Evolutionary conservation across 2,329 filamentous ascomycete genomes (phyloP).

Genomic region (Knoxdaviesia proteae): DNA sequence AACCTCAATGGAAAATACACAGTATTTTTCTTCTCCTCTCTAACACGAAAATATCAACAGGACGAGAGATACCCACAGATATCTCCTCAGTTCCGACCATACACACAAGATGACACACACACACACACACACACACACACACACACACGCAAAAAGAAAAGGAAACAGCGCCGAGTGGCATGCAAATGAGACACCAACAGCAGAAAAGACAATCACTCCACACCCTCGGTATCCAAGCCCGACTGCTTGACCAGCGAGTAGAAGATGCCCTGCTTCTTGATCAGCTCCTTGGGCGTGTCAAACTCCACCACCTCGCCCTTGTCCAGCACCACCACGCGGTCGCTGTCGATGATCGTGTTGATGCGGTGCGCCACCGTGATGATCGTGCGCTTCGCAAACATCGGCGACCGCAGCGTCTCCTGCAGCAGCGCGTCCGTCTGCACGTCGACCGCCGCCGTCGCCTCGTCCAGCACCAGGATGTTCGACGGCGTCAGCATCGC

Average conservation of each 20-base stretch:
- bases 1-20: too few species aligned
- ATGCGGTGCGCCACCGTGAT: constrained; percentile 97
- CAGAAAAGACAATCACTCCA: background rate
- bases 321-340: constrained; percentile 85
- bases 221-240: constrained; percentile 37
- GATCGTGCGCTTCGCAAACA: constrained; percentile 82
- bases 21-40: too few species aligned
- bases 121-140: too few species aligned
- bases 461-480: constrained; percentile 91
- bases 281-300: constrained; percentile 61
- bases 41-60: too few species aligned
- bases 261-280: constrained; percentile 61
- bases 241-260: constrained; percentile 84
- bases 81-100: too few species aligned
- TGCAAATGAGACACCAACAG: too few species aligned
- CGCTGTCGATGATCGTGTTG: constrained; percentile 80
- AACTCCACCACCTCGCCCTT: constrained; percentile 83
- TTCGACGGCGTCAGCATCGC: constrained; percentile 90
- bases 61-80: too few species aligned
- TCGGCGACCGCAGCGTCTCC: constrained; percentile 36
- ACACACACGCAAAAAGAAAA: background rate
- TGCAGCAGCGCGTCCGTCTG: constrained; percentile 49
- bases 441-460: constrained; percentile 57
- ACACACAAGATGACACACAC: too few species aligned
- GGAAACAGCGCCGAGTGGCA: background rate